Conservation (phyloP, 352 stramenopile species). For the Aphanomyces astaci region DNA sequence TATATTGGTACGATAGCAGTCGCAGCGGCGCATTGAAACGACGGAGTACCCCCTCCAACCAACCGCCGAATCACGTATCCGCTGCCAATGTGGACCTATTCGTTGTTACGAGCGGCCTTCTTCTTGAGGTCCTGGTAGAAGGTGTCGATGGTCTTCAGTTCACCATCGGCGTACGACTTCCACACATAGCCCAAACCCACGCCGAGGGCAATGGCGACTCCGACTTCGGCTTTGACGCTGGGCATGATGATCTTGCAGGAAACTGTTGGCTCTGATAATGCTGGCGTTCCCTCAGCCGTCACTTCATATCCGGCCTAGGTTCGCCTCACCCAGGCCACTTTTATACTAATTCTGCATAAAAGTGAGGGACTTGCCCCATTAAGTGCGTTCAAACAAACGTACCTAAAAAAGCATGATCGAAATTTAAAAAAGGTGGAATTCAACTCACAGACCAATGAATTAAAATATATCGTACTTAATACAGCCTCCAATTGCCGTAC, state of each 20-base stretch:
- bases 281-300: not conserved
- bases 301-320: not conserved
- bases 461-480: too few relatives aligned
- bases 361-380: not conserved
- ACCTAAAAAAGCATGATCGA: too few relatives aligned
- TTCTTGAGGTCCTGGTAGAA: slow-evolving; percentile 79
- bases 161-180: slow-evolving; percentile 56
- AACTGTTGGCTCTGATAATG: slow-evolving; percentile 11
- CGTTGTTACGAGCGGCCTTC: slow-evolving; percentile 32
- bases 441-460: too few relatives aligned
- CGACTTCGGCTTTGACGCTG: slow-evolving; percentile 74
- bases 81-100: slow-evolving; percentile 20
- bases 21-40: not conserved
- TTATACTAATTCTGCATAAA: not conserved
- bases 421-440: too few relatives aligned
- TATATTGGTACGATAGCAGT: not conserved
- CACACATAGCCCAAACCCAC: slow-evolving; percentile 41
- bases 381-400: not conserved
- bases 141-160: slow-evolving; percentile 63
- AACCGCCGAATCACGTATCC: not conserved
- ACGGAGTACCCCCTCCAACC: not conserved
- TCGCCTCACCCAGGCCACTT: not conserved
- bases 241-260: slow-evolving; percentile 44
- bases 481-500: too few relatives aligned
- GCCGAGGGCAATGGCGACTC: slow-evolving; percentile 62